Percentiles rank a stretch among this genome's conserved stretches.
phyloP scores from a whole-genome alignment of 495 filamentous ascomycete species.

The Aspergillus sparsus region DNA sequence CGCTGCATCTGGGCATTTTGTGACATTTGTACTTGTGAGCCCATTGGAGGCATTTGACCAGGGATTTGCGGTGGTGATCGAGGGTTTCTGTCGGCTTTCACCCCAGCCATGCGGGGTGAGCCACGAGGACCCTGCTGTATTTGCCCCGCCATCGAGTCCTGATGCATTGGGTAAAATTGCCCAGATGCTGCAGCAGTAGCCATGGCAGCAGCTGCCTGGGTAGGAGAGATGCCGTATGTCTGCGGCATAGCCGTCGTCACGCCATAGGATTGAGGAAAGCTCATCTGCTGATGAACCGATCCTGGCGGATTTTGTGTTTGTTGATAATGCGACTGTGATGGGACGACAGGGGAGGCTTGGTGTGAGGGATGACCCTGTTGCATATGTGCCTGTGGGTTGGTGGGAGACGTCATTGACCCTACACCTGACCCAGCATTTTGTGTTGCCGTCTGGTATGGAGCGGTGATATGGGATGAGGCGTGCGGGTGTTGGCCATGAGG shows the following conservation, averaged over 20 bases:
- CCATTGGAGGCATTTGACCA: conserved; percentile 53
- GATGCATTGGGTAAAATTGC: conserved; percentile 51
- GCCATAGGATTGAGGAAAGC: conserved; percentile 54
- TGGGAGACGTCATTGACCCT: conserved; percentile 54
- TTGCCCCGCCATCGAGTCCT: conserved; percentile 51
- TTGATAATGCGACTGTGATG: conserved; percentile 55
- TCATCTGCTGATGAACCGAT: conserved; percentile 53
- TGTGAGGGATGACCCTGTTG: conserved; percentile 50
- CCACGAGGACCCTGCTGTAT: conserved; percentile 49
- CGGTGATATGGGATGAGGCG: conserved; percentile 51
- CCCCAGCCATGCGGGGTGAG: conserved; percentile 54
- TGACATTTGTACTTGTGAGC: conserved; percentile 50
- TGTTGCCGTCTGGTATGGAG: conserved; percentile 48
- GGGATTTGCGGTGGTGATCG: conserved; percentile 53
- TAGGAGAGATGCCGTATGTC: conserved; percentile 52
- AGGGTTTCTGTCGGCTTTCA: conserved; percentile 54
- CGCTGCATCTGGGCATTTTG: conserved; percentile 49
- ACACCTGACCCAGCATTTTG: conserved; percentile 48
- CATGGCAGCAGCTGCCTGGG: conserved; percentile 57
- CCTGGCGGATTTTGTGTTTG: conserved; percentile 49
- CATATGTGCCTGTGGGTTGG: conserved; percentile 54
- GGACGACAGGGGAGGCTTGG: conserved; percentile 55
- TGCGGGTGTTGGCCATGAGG: conserved; percentile 58
- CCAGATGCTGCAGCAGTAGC: conserved; percentile 58
- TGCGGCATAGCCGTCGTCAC: conserved; percentile 51